Evolutionary conservation across 1,139 yeast genomes (phyloP), one percentile per base, ranked within the genome.

Genomic region (Lodderomyces margitis): DNA sequence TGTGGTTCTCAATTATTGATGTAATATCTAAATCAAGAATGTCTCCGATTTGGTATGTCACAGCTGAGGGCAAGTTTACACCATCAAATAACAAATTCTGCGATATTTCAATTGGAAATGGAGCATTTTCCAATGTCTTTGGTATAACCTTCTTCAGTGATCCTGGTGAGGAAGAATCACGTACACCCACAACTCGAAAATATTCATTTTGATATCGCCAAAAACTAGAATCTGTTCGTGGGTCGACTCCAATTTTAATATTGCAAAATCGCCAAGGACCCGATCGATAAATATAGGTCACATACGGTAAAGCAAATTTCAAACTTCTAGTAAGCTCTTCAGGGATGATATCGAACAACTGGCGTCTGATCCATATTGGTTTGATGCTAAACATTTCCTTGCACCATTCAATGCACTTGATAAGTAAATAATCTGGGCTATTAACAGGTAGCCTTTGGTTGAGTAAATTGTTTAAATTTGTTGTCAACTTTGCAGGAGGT

Each of bases 191-290:
- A 4, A 83, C 74, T 41, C 92, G 75, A 62, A 89, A 92, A 45
- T 86, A 83, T 59, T 92, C 97, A 25, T 88, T 83, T 63, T 92
- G 99, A 57, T 81, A 88, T 25, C 62, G 62, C 53, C 88, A 83
- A 56, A 66, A 82, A 5, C 74, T 64, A 1, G 66, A 55, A 39
- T 81, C 78, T 2, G 62, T 52, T 37, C 78, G 68, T 0, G 98
- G 98, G 59, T 92, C 87, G 28, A 83, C 70, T 0, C 97, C 98
- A 52, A 81, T 80, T 52, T 70, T 77, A 36, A 88, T 80, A 57
- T 84, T 87, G n/a, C 95, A 79, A 48, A 88, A 88, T 54, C 98
- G 74, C 96, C 96, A 92, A 0, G 98, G 98, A 0, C 99, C 98
- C 56, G 85, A 85, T 25, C 84, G 80, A 59, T 82, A 86, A 32